Percentiles rank a stretch among this genome's conserved stretches.
Conservation (phyloP, 768 basidiomycete genomes). For the Termitomyces sp. region DNA sequence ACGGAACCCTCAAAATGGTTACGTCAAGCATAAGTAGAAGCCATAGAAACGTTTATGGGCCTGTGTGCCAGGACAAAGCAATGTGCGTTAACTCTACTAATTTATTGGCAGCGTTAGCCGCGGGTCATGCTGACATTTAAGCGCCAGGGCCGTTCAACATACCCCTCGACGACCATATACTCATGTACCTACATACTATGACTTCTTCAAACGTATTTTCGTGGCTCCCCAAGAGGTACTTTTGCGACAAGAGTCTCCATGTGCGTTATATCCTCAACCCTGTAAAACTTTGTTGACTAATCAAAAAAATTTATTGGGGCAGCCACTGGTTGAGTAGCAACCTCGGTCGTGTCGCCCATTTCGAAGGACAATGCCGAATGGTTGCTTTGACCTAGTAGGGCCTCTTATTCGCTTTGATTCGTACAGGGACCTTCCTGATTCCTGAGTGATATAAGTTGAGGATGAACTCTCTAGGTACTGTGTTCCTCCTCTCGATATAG, state of each 20-base stretch:
- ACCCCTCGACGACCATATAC: not conserved
- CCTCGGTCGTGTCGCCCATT: conserved; percentile 8
- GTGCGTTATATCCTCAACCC: not conserved
- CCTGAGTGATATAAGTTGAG: conserved; percentile 4
- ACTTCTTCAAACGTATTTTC: not conserved
- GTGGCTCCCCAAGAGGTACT: not conserved
- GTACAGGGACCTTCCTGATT: conserved; percentile 3
- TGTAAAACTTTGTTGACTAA: not conserved
- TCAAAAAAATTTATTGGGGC: not conserved
- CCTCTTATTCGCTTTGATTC: conserved; percentile 12
- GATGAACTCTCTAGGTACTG: not conserved
- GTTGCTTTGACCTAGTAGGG: conserved; percentile 13
- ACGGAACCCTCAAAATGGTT: too few species aligned
- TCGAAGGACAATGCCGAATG: conserved; percentile 15
- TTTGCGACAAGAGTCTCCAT: not conserved
- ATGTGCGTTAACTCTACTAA: too few species aligned
- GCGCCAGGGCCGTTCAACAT: not conserved
- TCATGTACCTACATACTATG: too few species aligned
- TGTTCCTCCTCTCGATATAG: not conserved
- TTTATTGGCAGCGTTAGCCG: too few species aligned
- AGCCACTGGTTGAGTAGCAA: not conserved
- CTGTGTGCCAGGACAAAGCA: too few species aligned
- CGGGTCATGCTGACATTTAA: not conserved
- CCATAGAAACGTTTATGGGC: not conserved
- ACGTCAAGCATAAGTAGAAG: not conserved